phyloP scores from a whole-genome alignment of 768 basidiomycete genomes.

The Tricholoma saponaceum region DNA sequence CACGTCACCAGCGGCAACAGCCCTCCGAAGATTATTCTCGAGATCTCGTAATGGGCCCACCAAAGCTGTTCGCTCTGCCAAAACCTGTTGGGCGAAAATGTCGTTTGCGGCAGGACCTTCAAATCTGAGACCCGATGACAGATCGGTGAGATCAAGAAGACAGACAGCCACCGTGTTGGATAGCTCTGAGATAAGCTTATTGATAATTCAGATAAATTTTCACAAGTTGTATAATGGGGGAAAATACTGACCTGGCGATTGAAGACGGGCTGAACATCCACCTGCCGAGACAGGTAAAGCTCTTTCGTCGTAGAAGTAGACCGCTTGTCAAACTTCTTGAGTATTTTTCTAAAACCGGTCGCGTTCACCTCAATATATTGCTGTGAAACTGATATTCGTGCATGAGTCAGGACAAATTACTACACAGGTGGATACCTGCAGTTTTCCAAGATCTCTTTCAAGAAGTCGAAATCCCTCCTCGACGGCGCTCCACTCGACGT shows the following conservation, averaged over 20 bases:
- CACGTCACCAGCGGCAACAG: slow-evolving; percentile 59
- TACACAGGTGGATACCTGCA: slow-evolving; percentile 60
- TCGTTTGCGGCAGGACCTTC: slow-evolving; percentile 78
- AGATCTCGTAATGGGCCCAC: slow-evolving; percentile 83
- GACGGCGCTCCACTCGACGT: slow-evolving; percentile 93
- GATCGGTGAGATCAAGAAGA: slow-evolving; percentile 73
- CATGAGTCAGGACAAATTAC: slow-evolving; percentile 14
- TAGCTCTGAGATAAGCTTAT: slow-evolving; percentile 88
- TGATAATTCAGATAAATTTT: slow-evolving; percentile 10
- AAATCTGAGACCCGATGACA: slow-evolving; percentile 70
- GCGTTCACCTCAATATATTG: slow-evolving; percentile 98
- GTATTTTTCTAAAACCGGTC: slow-evolving; percentile 92
- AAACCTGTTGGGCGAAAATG: slow-evolving; percentile 68
- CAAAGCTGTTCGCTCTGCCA: slow-evolving; percentile 54
- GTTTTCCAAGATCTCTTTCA: slow-evolving; percentile 90
- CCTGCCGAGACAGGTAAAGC: slow-evolving; percentile 91
- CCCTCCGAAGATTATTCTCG: slow-evolving; percentile 81
- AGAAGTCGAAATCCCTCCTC: slow-evolving; percentile 95
- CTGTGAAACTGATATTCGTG: slow-evolving; percentile 36
- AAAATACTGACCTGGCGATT: slow-evolving; percentile 76
- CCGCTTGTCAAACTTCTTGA: slow-evolving; percentile 98
- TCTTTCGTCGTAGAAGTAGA: slow-evolving; percentile 96
- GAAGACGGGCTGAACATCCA: slow-evolving; percentile 98
- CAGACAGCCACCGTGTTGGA: slow-evolving; percentile 88
- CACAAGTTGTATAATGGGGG: neutral